Evolutionary conservation across 768 basidiomycete species (phyloP).

Genomic region (Leccinum longicurvipes): DNA sequence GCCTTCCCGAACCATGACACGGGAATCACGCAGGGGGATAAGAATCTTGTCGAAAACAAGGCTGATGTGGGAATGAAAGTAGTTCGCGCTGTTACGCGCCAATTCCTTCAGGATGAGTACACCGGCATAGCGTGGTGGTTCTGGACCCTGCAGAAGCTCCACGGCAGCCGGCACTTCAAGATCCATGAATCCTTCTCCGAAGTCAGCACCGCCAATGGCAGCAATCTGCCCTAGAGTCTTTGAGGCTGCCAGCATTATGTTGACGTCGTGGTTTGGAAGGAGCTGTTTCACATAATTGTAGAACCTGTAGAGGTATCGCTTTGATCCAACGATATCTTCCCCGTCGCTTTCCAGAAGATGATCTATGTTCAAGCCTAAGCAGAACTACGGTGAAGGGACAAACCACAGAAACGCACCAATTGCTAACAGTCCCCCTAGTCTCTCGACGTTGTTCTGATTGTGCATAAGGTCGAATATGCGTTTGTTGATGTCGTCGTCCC

Average conservation of each 20-base stretch:
- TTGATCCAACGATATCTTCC: conserved; percentile 80
- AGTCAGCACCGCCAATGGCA: conserved; percentile 74
- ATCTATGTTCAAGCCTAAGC: conserved; percentile 39
- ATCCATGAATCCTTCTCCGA: conserved; percentile 88
- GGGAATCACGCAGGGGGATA: conserved; percentile 81
- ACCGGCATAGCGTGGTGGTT: conserved; percentile 87
- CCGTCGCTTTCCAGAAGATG: conserved; percentile 72
- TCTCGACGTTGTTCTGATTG: conserved; percentile 72
- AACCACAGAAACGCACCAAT: conserved; percentile 56
- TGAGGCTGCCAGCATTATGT: conserved; percentile 93
- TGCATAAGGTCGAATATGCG: conserved; percentile 81
- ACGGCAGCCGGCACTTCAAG: conserved; percentile 84
- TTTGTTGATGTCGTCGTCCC: conserved; percentile 82
- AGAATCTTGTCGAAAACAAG: conserved; percentile 92
- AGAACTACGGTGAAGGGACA: not conserved
- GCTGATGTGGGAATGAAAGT: conserved; percentile 85
- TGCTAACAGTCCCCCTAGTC: conserved; percentile 82
- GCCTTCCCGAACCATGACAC: conserved; percentile 88
- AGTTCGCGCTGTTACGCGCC: conserved; percentile 80
- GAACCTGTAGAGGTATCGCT: conserved; percentile 77
- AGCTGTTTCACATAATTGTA: conserved; percentile 92
- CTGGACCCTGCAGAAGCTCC: conserved; percentile 70
- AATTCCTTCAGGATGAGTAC: conserved; percentile 93
- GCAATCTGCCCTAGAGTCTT: conserved; percentile 88
- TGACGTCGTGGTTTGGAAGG: conserved; percentile 86